These are phyloP conservation scores for Sophora flavescens DNA, from an alignment of 306 rosid species.

Conservation along the genomic window DNA sequence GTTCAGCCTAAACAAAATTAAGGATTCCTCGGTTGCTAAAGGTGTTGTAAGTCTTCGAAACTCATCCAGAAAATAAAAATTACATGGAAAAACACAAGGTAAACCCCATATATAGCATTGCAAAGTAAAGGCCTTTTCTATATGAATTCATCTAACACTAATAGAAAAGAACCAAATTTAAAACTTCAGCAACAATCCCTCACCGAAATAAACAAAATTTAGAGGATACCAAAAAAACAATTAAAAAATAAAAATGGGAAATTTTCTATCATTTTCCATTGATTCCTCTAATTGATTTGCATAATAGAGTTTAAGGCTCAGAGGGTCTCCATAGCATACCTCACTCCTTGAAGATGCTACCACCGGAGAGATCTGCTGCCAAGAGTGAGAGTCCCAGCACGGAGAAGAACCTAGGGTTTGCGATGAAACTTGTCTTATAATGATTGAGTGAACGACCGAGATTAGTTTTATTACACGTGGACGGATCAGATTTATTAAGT, in stretches of 20 bases:
- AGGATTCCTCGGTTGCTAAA: neutral
- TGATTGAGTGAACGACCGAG: neutral
- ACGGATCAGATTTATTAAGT: neutral
- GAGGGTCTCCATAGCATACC: neutral
- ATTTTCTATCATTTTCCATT: neutral
- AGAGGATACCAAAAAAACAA: neutral
- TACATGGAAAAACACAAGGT: neutral
- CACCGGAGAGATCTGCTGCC: constrained; percentile 36
- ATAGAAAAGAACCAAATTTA: neutral
- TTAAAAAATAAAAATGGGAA: neutral
- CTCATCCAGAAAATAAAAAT: neutral
- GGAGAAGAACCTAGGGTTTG: constrained; percentile 47
- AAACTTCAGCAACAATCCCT: neutral
- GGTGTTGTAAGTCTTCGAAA: neutral
- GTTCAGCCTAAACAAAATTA: neutral
- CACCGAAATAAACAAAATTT: neutral
- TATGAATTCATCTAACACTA: neutral
- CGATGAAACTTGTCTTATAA: neutral
- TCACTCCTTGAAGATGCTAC: constrained; percentile 18
- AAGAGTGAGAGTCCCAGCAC: neutral
- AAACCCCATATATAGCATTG: neutral
- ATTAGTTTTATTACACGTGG: constrained; percentile 6
- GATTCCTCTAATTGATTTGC: neutral
- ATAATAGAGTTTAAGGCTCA: neutral
- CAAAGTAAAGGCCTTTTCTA: neutral